Base-by-base conservation (phyloP, 78 protist genomes). In the Dictyostelium firmibasis region DNA sequence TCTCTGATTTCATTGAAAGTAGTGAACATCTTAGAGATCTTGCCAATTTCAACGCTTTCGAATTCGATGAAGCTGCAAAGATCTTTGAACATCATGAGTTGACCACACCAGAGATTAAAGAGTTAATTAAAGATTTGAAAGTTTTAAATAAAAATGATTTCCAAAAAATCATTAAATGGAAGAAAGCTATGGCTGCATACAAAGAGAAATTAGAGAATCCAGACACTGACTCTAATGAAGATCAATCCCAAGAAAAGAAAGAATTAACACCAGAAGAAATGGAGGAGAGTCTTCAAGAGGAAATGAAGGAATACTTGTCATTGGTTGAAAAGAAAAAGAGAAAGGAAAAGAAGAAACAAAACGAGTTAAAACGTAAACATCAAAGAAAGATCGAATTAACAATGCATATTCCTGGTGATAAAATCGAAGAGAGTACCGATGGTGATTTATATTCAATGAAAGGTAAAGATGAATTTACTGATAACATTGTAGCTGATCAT, bases 81-180 rank as follows among this genome's bases (percentile, higher is more conserved):
- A 43, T 78, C 44, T 93, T 20, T 14, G 20, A 16, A 16, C 84
- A 89, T 7, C 98, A 97, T 87, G 91, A 82, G 33, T 23, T 3
- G 4, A 98, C 99, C 35, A 98, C 97, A 1, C 13, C n/a, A 3
- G 99, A 98, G 29, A 67, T 99, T 64, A 43, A 14, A 4, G 95
- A 53, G 35, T 81, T 29, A 50, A 44, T 85, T 35, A 44, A n/a
- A 25, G 99, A 99, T 84, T 47, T 98, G 10, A 53, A 86, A 2
- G 96, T 98, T 4, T 75, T 98, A 11, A 98, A 98, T 44, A 98
- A 95, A 91, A n/a, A 18, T 9, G 99, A 98, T 36, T 94, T 98
- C 27, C 70, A 83, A 47, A 36, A 11, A 0, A 44, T 98, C 16
- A 85, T 98, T 43, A 83, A 76, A 38, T 98, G 99, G 99, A 89